These are phyloP conservation scores for Aspergillus campestris DNA, from an alignment of 495 filamentous ascomycete species.

Conservation along the genomic window DNA sequence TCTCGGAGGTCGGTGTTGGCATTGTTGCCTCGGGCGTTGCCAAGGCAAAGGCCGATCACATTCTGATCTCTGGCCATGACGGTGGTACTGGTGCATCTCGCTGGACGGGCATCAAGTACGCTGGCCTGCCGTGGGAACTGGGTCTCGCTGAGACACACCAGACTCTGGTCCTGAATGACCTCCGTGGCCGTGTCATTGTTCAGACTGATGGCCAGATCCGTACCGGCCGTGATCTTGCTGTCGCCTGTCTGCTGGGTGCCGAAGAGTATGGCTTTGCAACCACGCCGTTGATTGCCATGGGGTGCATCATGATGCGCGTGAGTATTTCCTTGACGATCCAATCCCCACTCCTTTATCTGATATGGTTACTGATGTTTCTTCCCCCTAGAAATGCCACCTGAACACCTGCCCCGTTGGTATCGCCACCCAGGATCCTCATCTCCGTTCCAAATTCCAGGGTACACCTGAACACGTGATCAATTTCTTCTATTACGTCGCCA, in stretches of 20 bases:
- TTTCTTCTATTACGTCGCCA: constrained; percentile 99
- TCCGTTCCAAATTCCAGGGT: constrained; percentile 90
- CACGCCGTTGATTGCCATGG: constrained; percentile 92
- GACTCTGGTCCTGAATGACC: constrained; percentile 95
- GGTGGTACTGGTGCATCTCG: constrained; percentile 96
- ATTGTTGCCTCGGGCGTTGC: constrained; percentile 98
- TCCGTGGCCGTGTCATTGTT: constrained; percentile 92
- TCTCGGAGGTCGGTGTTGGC: constrained; percentile 96
- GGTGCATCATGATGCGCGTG: constrained; percentile 90
- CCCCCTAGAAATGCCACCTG: constrained; percentile 37
- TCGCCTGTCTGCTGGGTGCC: constrained; percentile 91
- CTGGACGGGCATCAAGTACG: constrained; percentile 99
- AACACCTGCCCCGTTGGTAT: constrained; percentile 97
- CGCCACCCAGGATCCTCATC: constrained; percentile 90
- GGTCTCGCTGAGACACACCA: constrained; percentile 98
- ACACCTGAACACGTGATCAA: constrained; percentile 98
- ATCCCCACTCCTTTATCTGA: not conserved
- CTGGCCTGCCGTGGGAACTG: constrained; percentile 95
- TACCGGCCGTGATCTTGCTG: constrained; percentile 91
- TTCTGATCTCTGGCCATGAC: constrained; percentile 96
- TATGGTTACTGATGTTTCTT: not conserved
- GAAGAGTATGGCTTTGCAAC: constrained; percentile 99
- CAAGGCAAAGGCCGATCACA: constrained; percentile 97
- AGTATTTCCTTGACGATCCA: constrained; percentile 36
- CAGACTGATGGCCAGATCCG: constrained; percentile 96